These are phyloP conservation scores for Nakazawaea laoshanensis DNA, from an alignment of 805 yeast genomes.

Conservation along the genomic window DNA sequence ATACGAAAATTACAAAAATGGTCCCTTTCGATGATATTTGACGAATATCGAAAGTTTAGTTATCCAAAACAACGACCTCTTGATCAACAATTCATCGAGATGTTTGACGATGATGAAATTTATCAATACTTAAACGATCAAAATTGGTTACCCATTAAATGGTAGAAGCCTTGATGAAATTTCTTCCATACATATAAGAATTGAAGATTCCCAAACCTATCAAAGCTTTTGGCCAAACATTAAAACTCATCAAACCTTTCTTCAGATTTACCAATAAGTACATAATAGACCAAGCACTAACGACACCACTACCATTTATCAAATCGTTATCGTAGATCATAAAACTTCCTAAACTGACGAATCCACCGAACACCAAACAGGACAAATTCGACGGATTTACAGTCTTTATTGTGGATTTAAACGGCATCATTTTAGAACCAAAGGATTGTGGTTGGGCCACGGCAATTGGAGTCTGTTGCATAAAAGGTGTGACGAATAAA, in stretches of 20 bases:
- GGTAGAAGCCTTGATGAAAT: conserved; percentile 42
- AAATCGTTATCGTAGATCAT: conserved; percentile 72
- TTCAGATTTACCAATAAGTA: conserved; percentile 67
- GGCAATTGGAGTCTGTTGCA: conserved; percentile 14
- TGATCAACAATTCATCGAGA: conserved; percentile 92
- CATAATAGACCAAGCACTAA: conserved; percentile 72
- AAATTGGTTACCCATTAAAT: conserved; percentile 58
- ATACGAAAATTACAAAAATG: conserved; percentile 82
- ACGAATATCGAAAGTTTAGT: conserved; percentile 91
- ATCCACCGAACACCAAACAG: conserved; percentile 51
- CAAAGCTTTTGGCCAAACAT: conserved; percentile 54
- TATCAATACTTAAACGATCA: conserved; percentile 40
- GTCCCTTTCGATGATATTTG: conserved; percentile 91
- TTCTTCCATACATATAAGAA: conserved; percentile 59
- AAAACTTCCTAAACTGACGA: conserved; percentile 60
- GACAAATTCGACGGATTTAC: conserved; percentile 29
- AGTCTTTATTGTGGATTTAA: conserved; percentile 9
- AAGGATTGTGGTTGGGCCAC: conserved; percentile 14
- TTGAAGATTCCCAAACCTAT: conserved; percentile 52
- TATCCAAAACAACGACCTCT: conserved; percentile 91
- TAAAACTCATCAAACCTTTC: conserved; percentile 44
- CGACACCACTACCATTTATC: conserved; percentile 73
- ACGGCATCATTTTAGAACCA: conserved; percentile 6
- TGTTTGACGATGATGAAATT: conserved; percentile 67
- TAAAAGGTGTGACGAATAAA: conserved; percentile 26